Base-by-base conservation (phyloP, 2,329 filamentous ascomycete species). In the Pseudogymnoascus sp. region DNA sequence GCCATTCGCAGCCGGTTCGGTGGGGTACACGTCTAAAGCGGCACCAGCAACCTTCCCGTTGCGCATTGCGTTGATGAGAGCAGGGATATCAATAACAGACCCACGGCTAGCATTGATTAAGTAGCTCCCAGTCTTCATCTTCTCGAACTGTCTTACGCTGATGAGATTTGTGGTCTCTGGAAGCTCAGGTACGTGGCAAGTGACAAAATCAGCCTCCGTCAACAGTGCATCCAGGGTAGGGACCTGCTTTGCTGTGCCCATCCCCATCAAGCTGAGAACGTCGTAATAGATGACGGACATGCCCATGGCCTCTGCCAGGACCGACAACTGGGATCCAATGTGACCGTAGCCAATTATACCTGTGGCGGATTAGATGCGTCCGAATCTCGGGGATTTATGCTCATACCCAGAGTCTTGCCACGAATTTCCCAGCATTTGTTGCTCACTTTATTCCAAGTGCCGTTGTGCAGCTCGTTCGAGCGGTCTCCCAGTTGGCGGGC, bases 271-370 rank as follows among this genome's bases (percentile, higher is more conserved):
- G 69, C 93, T 96, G 67, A 96, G 78, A 6, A 96, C 87, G 76
- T 99, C 95, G 76, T 96, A 97, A 82, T 97, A 99, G 71, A 97
- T 93, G 72, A 99, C 95, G 15, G 83, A 87, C 93, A 99, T 97
- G 60, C 95, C 95, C 92, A 99, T 96, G 23, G 93, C 87, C 77
- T 99, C 95, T 28, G 95, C 93, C 67, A 99, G 81, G 44, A 99
- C 95, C 0, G 93, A 97, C 67, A 99, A 80, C 77, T 99, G 95
- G 61, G 91, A 93, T 67, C 95, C 95, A 74, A 99, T 97, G 75
- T 99, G 95, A 66, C 95, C 95, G 73, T 99, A 99, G 31, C 95
- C 95, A 68, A 99, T 87, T 72, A 99, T 97, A 67, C 90, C 86
- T 87, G 62, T 28, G 8, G 2, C 40, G 31, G 21, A 66, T 50